Percentiles rank a stretch among this genome's conserved stretches.
phyloP scores from a whole-genome alignment of 805 yeast species.

The Candida glaebosa region DNA sequence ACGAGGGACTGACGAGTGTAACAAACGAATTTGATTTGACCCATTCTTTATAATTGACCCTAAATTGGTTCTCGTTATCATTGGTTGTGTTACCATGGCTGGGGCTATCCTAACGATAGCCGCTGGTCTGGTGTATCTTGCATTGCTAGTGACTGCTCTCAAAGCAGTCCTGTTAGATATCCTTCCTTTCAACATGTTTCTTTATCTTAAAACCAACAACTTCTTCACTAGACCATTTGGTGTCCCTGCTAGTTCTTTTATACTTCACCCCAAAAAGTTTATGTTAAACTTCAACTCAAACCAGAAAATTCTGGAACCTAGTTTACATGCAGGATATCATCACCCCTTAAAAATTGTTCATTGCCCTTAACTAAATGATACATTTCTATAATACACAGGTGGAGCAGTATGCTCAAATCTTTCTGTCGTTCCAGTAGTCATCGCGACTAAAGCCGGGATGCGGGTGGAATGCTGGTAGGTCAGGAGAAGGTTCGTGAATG shows the following conservation, averaged over 20 bases:
- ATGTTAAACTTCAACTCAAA: not conserved
- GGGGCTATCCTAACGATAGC: not conserved
- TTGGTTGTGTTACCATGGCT: not conserved
- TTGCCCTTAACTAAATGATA: no score
- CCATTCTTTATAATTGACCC: not conserved
- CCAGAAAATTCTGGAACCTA: conserved; percentile 1
- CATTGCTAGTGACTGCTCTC: not conserved
- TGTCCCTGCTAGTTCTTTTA: no score
- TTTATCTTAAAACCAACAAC: no score
- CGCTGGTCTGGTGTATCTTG: not conserved
- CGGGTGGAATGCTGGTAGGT: conserved; percentile 45
- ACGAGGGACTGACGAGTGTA: conserved; percentile 19
- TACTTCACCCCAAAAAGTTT: not conserved
- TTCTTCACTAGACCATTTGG: no score
- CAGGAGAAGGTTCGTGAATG: conserved; percentile 31
- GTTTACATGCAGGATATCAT: not conserved
- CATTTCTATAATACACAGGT: not conserved
- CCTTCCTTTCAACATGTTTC: not conserved
- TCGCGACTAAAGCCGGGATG: conserved; percentile 42
- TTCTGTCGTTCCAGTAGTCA: conserved; percentile 46
- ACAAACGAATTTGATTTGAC: conserved; percentile 10
- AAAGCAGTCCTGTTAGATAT: not conserved
- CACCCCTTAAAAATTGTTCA: not conserved
- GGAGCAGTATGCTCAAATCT: conserved; percentile 1
- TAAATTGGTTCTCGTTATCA: not conserved